Evolutionary conservation across 225 moss, liverwort and hornwort species (phyloP).

Genomic region (Sphagnum tenellum): DNA sequence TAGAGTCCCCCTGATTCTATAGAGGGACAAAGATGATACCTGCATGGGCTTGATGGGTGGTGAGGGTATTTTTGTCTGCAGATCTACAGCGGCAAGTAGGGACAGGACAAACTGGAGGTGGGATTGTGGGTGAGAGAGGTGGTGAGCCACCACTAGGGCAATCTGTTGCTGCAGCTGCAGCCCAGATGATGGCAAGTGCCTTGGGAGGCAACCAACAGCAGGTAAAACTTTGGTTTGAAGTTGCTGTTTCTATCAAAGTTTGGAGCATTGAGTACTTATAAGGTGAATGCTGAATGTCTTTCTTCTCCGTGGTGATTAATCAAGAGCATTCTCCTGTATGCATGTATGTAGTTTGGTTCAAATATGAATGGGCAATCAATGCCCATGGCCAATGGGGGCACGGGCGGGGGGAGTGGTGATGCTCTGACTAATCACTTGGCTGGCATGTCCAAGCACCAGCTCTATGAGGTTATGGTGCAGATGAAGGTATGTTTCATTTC

Average conservation of each 20-base stretch:
- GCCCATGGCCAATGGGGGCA: conserved; percentile 63
- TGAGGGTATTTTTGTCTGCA: conserved; percentile 11
- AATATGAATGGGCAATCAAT: conserved; percentile 51
- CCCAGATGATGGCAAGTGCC: conserved; percentile 65
- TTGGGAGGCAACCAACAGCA: conserved; percentile 68
- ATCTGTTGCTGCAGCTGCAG: conserved; percentile 77
- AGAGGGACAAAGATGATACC: too few relatives aligned
- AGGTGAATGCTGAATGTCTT: too few relatives aligned
- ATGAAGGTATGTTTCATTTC: conserved; percentile 61
- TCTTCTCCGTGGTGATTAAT: too few relatives aligned
- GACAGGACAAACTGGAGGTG: conserved; percentile 42
- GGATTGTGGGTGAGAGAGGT: conserved; percentile 30
- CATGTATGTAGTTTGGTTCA: conserved; percentile 35
- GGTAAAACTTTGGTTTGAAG: background rate
- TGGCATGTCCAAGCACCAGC: conserved; percentile 95
- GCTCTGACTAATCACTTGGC: conserved; percentile 80
- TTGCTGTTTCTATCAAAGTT: too few relatives aligned
- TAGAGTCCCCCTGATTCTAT: too few relatives aligned
- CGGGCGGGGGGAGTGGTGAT: conserved; percentile 40
- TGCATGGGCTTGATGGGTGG: too few relatives aligned
- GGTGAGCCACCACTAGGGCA: conserved; percentile 81
- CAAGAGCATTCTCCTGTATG: background rate
- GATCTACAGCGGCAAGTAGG: conserved; percentile 69
- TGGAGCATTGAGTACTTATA: too few relatives aligned
- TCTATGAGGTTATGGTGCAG: conserved; percentile 92